These are phyloP conservation scores for Cavenderia fasciculata DNA, from an alignment of 78 protist genomes.

Conservation along the genomic window DNA sequence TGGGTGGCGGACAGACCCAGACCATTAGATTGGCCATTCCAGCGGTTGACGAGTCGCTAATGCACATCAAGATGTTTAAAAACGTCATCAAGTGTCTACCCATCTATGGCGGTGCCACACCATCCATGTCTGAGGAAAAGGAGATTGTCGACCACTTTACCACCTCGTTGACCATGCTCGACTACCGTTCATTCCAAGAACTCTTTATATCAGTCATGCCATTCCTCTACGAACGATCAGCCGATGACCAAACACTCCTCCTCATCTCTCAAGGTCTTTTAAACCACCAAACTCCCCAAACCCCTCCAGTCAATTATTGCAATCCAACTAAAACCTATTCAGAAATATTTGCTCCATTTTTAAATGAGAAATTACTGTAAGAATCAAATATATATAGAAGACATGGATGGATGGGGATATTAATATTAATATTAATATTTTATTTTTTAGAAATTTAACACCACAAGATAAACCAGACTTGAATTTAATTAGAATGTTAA, in stretches of 20 bases:
- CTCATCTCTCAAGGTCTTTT: slow-evolving; percentile 91
- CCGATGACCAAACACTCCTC: slow-evolving; percentile 68
- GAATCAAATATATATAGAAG: too few relatives aligned
- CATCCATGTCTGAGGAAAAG: slow-evolving; percentile 58
- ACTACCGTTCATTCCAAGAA: slow-evolving; percentile 79
- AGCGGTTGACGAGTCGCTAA: slow-evolving; percentile 45
- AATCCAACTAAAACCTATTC: not conserved
- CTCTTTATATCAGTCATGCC: slow-evolving; percentile 58
- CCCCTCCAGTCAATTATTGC: not conserved
- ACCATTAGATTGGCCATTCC: not conserved
- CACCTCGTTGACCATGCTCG: slow-evolving; percentile 86
- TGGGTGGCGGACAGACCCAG: not conserved
- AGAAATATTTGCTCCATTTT: slow-evolving; percentile 54
- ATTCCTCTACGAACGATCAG: slow-evolving; percentile 65
- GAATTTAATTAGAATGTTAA: slow-evolving; percentile 4
- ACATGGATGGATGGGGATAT: too few relatives aligned
- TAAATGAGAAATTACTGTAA: slow-evolving; percentile 29
- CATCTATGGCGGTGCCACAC: slow-evolving; percentile 29
- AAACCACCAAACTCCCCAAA: slow-evolving; percentile 2
- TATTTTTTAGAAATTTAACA: not conserved
- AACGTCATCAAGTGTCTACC: slow-evolving; percentile 84
- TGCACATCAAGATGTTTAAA: slow-evolving; percentile 72
- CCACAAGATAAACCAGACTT: slow-evolving; percentile 33
- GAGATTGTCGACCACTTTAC: slow-evolving; percentile 89
- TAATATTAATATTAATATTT: not conserved